Conservation (phyloP, 2,329 filamentous ascomycete genomes). For the Trichoderma lentiforme region DNA sequence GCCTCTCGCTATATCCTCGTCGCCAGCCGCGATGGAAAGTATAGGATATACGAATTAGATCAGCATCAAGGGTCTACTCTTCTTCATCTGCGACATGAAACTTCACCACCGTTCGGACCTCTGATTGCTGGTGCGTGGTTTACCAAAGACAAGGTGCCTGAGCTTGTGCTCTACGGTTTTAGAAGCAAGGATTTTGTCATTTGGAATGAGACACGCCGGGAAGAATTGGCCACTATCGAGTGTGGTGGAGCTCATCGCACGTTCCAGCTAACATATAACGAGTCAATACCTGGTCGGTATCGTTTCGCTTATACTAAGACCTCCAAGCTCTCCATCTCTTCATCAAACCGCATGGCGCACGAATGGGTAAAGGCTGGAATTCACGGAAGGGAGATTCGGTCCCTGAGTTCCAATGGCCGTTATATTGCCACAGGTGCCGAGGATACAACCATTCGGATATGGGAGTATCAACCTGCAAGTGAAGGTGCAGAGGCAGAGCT, state of each 20-base stretch:
- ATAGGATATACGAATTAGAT: conserved; percentile 58
- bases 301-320: conserved; percentile 74
- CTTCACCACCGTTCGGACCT: conserved; percentile 67
- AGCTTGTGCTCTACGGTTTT: conserved; percentile 78
- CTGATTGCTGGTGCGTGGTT: conserved; percentile 74
- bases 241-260: conserved; percentile 83
- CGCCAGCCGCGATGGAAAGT: conserved; percentile 73
- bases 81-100: conserved; percentile 61
- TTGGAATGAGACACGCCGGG: conserved; percentile 71
- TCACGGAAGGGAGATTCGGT: conserved; percentile 82
- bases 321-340: conserved; percentile 49
- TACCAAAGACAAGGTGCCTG: conserved; percentile 33
- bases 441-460: conserved; percentile 73
- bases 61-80: conserved; percentile 21
- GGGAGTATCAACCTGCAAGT: conserved; percentile 40
- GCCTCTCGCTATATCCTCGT: conserved; percentile 56
- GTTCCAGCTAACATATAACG: conserved; percentile 53
- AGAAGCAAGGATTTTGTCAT: conserved; percentile 74
- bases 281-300: conserved; percentile 32
- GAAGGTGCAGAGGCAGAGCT: conserved; percentile 24
- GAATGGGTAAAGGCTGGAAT: conserved; percentile 63
- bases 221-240: conserved; percentile 67
- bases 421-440: conserved; percentile 66
- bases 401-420: conserved; percentile 38
- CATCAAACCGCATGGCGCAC: conserved; percentile 37